Evolutionary conservation across 306 rosid species (phyloP).

Genomic region (Cicer arietinum): DNA sequence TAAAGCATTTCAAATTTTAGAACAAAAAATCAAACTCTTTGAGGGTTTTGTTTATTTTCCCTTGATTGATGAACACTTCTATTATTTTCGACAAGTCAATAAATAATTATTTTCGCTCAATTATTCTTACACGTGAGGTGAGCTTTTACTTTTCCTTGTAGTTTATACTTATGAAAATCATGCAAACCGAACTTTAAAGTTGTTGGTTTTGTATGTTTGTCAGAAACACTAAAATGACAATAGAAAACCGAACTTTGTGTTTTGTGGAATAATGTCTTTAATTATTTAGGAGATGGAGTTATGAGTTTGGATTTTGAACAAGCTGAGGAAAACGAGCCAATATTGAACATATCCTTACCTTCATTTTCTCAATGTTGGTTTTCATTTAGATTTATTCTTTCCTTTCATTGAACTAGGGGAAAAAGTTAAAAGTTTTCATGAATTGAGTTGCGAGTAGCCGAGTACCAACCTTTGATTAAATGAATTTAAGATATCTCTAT

Average conservation of each 20-base stretch:
- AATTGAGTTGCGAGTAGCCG: neutral
- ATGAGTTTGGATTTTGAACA: slow-evolving; percentile 16
- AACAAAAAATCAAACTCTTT: too few relatives aligned
- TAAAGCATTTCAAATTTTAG: too few relatives aligned
- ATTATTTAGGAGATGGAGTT: slow-evolving; percentile 11
- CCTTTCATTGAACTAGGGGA: neutral
- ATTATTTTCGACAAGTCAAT: too few relatives aligned
- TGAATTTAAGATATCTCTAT: neutral
- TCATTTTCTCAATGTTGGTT: slow-evolving; percentile 11
- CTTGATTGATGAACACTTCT: too few relatives aligned
- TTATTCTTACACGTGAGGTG: slow-evolving; percentile 95
- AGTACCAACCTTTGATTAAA: slow-evolving; percentile 7
- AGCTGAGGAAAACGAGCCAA: neutral
- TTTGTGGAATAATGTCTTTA: neutral
- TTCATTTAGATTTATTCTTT: neutral
- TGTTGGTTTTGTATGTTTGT: neutral
- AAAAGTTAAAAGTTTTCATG: neutral
- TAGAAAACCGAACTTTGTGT: neutral
- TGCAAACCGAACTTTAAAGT: neutral
- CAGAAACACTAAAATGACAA: neutral
- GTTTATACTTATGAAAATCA: neutral
- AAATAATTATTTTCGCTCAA: too few relatives aligned
- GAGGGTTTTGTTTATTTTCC: too few relatives aligned
- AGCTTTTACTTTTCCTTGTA: slow-evolving; percentile 28
- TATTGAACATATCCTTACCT: neutral